Percentiles rank a stretch among this genome's conserved stretches.
Evolutionary conservation across 2,329 filamentous ascomycete genomes (phyloP).

Genomic region (Trichothecium sympodiale): DNA sequence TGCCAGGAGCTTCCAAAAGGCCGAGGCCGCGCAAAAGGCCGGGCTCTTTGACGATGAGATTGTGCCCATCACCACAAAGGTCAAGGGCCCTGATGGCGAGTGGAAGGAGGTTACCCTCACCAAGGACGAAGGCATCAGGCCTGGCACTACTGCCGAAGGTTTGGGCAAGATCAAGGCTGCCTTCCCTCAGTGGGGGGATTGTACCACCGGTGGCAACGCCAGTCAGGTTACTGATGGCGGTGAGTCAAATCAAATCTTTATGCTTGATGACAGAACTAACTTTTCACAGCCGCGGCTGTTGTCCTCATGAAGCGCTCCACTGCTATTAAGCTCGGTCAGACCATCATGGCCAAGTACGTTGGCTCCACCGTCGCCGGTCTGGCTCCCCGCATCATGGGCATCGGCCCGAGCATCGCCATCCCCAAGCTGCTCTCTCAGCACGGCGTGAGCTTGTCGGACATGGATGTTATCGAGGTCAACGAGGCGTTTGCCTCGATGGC

Average conservation of each 20-base stretch:
- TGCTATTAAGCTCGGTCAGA: conserved; percentile 75
- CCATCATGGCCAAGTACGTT: conserved; percentile 89
- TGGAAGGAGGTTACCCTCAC: conserved; percentile 67
- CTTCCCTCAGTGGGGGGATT: conserved; percentile 80
- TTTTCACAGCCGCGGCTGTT: conserved; percentile 58
- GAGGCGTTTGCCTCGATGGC: conserved; percentile 98
- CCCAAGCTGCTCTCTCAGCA: conserved; percentile 77
- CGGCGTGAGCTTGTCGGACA: conserved; percentile 67
- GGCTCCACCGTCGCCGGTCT: conserved; percentile 85
- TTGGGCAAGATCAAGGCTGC: conserved; percentile 79
- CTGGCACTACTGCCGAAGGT: conserved; percentile 75
- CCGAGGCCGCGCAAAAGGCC: conserved; percentile 81
- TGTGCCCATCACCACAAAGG: conserved; percentile 67
- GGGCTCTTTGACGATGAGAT: conserved; percentile 94
- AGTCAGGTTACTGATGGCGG: conserved; percentile 90
- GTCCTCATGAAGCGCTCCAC: conserved; percentile 91
- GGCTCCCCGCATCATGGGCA: conserved; percentile 92
- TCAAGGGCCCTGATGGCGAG: conserved; percentile 78
- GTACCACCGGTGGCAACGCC: conserved; percentile 85
- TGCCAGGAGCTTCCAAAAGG: conserved; percentile 75
- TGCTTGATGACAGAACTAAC: not conserved
- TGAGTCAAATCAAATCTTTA: conserved; percentile 25
- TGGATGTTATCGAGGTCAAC: conserved; percentile 89
- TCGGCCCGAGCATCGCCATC: conserved; percentile 64
- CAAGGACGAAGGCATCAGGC: conserved; percentile 81